Base-by-base conservation (phyloP, 169 alveolate species). In the Cyclospora cayetanensis region DNA sequence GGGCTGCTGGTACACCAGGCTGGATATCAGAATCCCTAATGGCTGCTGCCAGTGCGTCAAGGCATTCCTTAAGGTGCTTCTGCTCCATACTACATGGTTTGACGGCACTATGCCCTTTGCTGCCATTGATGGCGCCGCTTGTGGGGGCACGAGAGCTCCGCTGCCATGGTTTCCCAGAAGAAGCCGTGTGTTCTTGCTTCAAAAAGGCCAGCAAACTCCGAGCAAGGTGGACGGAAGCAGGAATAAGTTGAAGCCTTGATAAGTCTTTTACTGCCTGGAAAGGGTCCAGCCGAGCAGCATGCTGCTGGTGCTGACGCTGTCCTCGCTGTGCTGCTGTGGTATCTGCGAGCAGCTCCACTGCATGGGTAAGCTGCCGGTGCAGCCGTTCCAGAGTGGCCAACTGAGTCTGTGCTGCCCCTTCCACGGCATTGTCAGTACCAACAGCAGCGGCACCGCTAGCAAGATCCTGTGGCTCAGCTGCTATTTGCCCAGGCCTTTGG, bases 131-230 rank as follows among this genome's bases (percentile, higher is more conserved):
- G n/a, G 7, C 55, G 55, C 7, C 55, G 55, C 55, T 46, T 46
- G 7, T 46, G n/a, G n/a, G n/a, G n/a, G n/a, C n/a, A n/a, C n/a
- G n/a, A n/a, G n/a, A n/a, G n/a, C n/a, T n/a, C n/a, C n/a, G n/a
- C n/a, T n/a, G n/a, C n/a, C n/a, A n/a, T n/a, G n/a, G n/a, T n/a
- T n/a, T n/a, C n/a, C n/a, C n/a, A n/a, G n/a, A n/a, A n/a, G n/a
- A 46, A 7, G 15, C 55, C 55, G 55, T 42, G 46, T 43, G 86
- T 29, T 31, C 68, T 25, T 42, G 0, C 41, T 76, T 12, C 68
- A 76, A 27, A 31, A 34, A 66, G 41, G 7, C 68, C 86, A 76
- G 86, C 86, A 76, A 70, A 37, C 53, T 11, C 35, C 83, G 53
- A 0, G 53, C 83, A 39, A 53, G 60, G n/a, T 35, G 5, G n/a